A percentile compares a stretch with the other conserved stretches of the same genome.
These are phyloP conservation scores for Picochlorum sp. DNA, from an alignment of 139 green algal genomes.

Conservation along the genomic window DNA sequence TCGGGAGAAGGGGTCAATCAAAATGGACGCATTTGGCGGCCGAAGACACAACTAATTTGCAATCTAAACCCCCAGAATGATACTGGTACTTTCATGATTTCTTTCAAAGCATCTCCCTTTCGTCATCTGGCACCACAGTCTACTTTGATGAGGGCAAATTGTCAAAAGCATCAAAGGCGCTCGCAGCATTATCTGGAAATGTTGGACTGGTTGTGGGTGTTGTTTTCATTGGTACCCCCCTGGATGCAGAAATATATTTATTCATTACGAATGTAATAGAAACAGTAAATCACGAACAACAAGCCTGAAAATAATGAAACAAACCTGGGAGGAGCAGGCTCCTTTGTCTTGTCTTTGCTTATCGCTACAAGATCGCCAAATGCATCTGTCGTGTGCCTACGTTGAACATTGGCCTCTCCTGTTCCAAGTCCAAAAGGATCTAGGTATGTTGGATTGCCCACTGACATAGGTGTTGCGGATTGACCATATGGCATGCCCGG, in stretches of 20 bases:
- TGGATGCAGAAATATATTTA: no score
- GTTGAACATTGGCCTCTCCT: no score
- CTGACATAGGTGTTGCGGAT: no score
- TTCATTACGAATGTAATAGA: no score
- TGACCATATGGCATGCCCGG: no score
- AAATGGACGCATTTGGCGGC: slow-evolving; percentile 88
- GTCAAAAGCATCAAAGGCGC: slow-evolving; percentile 13
- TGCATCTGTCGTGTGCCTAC: not conserved
- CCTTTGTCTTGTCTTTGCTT: not conserved
- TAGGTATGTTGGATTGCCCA: no score
- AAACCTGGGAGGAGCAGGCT: not conserved
- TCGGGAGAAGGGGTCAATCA: slow-evolving; percentile 76
- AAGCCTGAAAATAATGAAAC: no score
- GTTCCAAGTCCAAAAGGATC: no score
- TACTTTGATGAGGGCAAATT: not conserved
- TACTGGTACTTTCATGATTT: no score
- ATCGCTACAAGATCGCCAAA: not conserved
- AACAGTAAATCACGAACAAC: no score
- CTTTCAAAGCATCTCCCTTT: no score
- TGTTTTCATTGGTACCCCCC: not conserved
- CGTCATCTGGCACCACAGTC: not conserved
- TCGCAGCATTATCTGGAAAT: not conserved
- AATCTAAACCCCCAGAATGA: no score
- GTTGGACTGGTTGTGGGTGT: not conserved
- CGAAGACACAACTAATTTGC: slow-evolving; percentile 77